Evolutionary conservation across 805 yeast species (phyloP).

Genomic region (Saturnispora saitoi): DNA sequence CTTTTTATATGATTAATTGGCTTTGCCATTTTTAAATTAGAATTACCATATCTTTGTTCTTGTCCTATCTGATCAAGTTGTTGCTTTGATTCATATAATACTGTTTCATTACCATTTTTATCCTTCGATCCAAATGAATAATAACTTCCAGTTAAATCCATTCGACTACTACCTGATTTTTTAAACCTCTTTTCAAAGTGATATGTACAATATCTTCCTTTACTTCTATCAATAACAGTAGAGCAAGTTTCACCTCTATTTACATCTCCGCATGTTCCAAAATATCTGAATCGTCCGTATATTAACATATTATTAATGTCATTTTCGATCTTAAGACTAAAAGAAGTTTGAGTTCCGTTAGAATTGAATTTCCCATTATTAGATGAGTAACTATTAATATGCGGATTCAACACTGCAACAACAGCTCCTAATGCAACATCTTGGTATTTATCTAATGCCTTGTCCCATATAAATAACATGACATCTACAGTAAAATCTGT

Average conservation of each 20-base stretch:
- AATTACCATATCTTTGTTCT: slow-evolving; percentile 18
- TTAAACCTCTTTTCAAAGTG: slow-evolving; percentile 56
- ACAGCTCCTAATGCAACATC: slow-evolving; percentile 69
- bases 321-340: slow-evolving; percentile 49
- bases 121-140: slow-evolving; percentile 47
- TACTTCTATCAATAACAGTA: slow-evolving; percentile 48
- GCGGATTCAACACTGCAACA: slow-evolving; percentile 69
- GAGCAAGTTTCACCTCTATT: slow-evolving; percentile 48
- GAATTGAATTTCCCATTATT: not conserved
- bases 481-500: slow-evolving; percentile 57
- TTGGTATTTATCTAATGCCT: slow-evolving; percentile 63
- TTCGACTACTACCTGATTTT: slow-evolving; percentile 48
- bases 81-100: slow-evolving; percentile 25
- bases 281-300: slow-evolving; percentile 60
- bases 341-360: slow-evolving; percentile 21
- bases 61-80: slow-evolving; percentile 11
- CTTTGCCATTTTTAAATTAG: not conserved
- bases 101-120: slow-evolving; percentile 34
- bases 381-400: slow-evolving; percentile 31
- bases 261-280: slow-evolving; percentile 53
- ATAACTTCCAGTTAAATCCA: slow-evolving; percentile 64
- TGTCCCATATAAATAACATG: slow-evolving; percentile 55
- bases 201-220: slow-evolving; percentile 54
- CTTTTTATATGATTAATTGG: not conserved
- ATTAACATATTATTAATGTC: slow-evolving; percentile 51